phyloP scores from a whole-genome alignment of 2,329 filamentous ascomycete species.

The Alternaria triticimaculans region DNA sequence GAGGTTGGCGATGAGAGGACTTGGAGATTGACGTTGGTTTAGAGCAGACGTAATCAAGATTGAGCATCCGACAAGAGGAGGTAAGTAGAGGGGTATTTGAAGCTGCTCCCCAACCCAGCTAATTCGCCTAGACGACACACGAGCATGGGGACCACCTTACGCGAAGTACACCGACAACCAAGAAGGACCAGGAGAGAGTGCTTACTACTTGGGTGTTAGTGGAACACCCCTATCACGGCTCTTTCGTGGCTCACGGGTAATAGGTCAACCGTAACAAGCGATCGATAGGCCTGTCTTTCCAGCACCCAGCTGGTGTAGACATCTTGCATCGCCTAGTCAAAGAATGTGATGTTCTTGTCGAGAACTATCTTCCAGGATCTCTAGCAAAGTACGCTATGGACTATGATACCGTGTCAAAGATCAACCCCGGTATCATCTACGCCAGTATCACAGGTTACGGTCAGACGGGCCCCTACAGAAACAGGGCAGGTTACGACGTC shows the following conservation, averaged over 20 bases:
- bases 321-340: conserved; percentile 85
- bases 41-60: conserved; percentile 98
- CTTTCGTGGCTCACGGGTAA: background rate
- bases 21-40: conserved; percentile 22
- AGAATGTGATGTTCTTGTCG: conserved; percentile 89
- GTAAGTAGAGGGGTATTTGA: conserved; percentile 4
- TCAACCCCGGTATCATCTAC: conserved; percentile 90
- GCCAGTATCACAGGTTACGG: conserved; percentile 97
- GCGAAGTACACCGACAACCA: conserved; percentile 72
- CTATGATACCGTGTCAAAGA: conserved; percentile 77
- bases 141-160: conserved; percentile 96
- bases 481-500: conserved; percentile 93
- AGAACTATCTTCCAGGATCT: conserved; percentile 92
- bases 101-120: too few relatives aligned
- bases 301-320: conserved; percentile 79
- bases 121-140: conserved; percentile 62
- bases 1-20: conserved; percentile 25
- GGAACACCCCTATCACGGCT: background rate
- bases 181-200: conserved; percentile 82
- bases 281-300: conserved; percentile 89
- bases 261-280: conserved; percentile 98
- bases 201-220: conserved; percentile 87
- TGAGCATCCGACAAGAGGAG: conserved; percentile 74
- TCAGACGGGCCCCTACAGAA: conserved; percentile 88
- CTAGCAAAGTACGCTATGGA: conserved; percentile 92